Percentiles rank a stretch among this genome's conserved stretches.
phyloP scores from a whole-genome alignment of 192 early-diverging fungal species.

The Entophlyctis helioformis region DNA sequence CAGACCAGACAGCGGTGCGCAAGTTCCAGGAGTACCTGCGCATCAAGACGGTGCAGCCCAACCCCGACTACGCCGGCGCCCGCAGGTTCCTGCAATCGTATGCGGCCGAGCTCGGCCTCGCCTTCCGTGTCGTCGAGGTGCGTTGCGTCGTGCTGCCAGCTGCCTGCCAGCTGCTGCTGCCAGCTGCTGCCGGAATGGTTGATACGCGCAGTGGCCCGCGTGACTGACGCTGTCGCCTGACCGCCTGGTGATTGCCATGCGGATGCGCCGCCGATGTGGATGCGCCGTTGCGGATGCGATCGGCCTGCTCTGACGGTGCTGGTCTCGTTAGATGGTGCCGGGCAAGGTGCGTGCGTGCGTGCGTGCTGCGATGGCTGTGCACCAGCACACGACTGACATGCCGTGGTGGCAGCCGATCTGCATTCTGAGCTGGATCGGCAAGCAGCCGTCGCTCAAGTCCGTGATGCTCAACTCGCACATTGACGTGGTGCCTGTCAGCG shows the following conservation, averaged over 20 bases:
- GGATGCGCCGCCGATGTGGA: too few relatives aligned
- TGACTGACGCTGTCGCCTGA: too few relatives aligned
- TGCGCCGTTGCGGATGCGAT: too few relatives aligned
- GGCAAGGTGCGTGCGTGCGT: too few relatives aligned
- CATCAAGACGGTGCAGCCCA: constrained; percentile 77
- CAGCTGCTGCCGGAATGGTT: too few relatives aligned
- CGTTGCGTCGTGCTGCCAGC: background rate
- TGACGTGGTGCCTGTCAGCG: constrained; percentile 83
- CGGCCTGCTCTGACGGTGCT: too few relatives aligned
- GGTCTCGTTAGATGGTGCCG: too few relatives aligned
- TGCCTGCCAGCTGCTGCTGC: background rate
- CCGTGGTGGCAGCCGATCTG: constrained; percentile 59
- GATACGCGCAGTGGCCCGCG: too few relatives aligned
- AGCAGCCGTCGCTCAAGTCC: constrained; percentile 36
- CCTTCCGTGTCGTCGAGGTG: constrained; percentile 31
- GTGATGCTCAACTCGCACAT: constrained; percentile 78
- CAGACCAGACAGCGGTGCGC: constrained; percentile 46
- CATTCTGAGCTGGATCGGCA: constrained; percentile 58
- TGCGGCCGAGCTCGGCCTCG: constrained; percentile 58
- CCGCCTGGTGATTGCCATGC: too few relatives aligned
- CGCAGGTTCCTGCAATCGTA: constrained; percentile 50
- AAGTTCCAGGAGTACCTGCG: constrained; percentile 73
- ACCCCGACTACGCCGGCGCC: constrained; percentile 61
- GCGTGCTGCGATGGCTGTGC: too few relatives aligned
- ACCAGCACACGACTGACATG: too few relatives aligned